Conservation (phyloP, 2,329 filamentous ascomycete genomes). For the Sarocladium kiliense region DNA sequence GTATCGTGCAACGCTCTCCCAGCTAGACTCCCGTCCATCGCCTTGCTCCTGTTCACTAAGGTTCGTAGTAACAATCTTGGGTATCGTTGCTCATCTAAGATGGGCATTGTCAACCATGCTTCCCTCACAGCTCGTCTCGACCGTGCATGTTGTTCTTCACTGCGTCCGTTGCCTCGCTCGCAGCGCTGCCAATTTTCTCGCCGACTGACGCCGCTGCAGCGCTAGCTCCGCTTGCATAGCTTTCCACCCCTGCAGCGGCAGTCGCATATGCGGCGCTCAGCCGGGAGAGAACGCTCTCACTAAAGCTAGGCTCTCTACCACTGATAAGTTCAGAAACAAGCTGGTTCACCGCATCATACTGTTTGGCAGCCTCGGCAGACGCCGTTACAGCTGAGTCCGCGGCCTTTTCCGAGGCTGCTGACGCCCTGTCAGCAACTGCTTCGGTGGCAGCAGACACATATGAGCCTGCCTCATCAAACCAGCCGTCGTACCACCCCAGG, state of each 20-base stretch:
- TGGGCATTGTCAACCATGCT: not conserved
- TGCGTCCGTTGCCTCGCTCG: constrained; percentile 35
- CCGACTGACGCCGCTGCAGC: constrained; percentile 27
- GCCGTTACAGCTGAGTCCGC: constrained; percentile 54
- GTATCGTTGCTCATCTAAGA: constrained; percentile 9
- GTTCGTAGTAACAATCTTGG: constrained; percentile 14
- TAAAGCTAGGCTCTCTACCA: constrained; percentile 76
- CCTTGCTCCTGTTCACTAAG: constrained; percentile 13
- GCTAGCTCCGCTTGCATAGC: constrained; percentile 29
- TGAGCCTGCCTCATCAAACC: constrained; percentile 43
- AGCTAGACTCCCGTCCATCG: not conserved
- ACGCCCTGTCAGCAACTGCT: constrained; percentile 27
- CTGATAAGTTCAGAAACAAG: constrained; percentile 71
- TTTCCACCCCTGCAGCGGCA: constrained; percentile 51
- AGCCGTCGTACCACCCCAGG: constrained; percentile 49
- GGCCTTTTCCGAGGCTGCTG: constrained; percentile 35
- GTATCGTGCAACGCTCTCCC: no score
- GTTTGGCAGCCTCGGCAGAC: constrained; percentile 53
- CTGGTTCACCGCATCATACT: constrained; percentile 65
- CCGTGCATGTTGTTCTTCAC: constrained; percentile 32
- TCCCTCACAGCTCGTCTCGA: constrained; percentile 36
- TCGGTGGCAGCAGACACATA: constrained; percentile 58
- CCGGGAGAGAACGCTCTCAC: constrained; percentile 70
- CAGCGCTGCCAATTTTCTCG: constrained; percentile 30
- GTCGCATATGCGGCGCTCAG: constrained; percentile 69